Conservation (phyloP, 441 rosid genomes). For the California macrophylla region DNA sequence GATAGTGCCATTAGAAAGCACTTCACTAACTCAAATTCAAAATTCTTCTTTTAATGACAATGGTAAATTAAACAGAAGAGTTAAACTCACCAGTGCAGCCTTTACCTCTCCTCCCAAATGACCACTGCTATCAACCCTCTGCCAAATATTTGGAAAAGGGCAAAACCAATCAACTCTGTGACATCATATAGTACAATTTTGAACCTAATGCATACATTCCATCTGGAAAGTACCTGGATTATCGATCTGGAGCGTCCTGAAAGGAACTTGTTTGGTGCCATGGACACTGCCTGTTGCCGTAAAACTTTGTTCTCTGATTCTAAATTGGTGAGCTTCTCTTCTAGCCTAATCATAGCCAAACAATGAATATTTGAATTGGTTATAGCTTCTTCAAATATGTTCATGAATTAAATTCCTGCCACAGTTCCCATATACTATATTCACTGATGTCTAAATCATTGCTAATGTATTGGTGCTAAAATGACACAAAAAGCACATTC, state of each 20-base stretch:
- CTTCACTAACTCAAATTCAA: constrained; percentile 2
- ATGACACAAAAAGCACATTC: background rate
- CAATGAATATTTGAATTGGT: constrained; percentile 4
- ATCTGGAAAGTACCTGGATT: constrained; percentile 52
- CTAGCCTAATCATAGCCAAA: constrained; percentile 45
- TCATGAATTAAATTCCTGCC: background rate
- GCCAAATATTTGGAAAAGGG: constrained; percentile 24
- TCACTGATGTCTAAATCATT: background rate
- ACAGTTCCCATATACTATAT: background rate
- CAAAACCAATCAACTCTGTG: constrained; percentile 15
- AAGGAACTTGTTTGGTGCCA: constrained; percentile 94
- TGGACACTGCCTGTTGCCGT: constrained; percentile 88
- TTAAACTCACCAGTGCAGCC: constrained; percentile 43
- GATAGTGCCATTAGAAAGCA: constrained; percentile 14
- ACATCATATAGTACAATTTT: background rate
- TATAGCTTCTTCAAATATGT: constrained; percentile 9
- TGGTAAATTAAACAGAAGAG: background rate
- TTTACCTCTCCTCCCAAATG: constrained; percentile 53
- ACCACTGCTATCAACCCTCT: constrained; percentile 87
- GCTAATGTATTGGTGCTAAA: background rate
- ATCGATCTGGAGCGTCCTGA: constrained; percentile 94
- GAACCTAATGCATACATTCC: background rate
- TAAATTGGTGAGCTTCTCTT: constrained; percentile 74
- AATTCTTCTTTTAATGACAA: background rate
- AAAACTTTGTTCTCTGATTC: constrained; percentile 95